Evolutionary conservation across 495 filamentous ascomycete species (phyloP), one percentile per base, ranked within the genome.

Genomic region (Podospora sp.): DNA sequence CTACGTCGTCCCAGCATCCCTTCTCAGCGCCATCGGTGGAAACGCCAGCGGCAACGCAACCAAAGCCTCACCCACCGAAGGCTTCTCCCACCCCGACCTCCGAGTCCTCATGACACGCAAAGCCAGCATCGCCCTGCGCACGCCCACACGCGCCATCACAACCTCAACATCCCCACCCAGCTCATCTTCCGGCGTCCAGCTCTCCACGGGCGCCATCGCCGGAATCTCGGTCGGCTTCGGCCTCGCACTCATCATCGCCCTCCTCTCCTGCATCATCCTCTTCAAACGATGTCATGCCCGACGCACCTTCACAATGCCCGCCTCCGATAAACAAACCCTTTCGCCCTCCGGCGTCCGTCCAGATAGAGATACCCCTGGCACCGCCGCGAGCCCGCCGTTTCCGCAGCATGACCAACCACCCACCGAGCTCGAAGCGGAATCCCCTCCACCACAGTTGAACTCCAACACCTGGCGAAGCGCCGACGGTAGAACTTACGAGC

Each of bases 21-120:
- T 93, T 2, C 79, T 88, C 61, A 80, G 80, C 16, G 79, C 86
- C 22, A 81, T 93, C 27, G 90, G 90, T 14, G 90, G 91, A 12
- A 78, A 80, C 2, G 79, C 77, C 1, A 73, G 69, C 9, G 90
- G 90, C 40, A 88, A 87, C 8, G 91, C 90, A 5, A 91, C 89
- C 18, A 82, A 88, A 58, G 91, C 85, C 0, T 84, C 83, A 0
- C 90, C 90, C 5, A 84, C 83, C 21, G 26, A 36, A 9, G 76
- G 76, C 20, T 76, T 73, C 55, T 35, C 40, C 65, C 68, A 76
- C 65, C 70, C 67, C 9, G 76, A 79, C 56, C 69, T 80, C 4
- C 46, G 58, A 46, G 72, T 69, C 0, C 68, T 72, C 55, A 71
- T 71, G 71, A 75, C 71, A 22, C 73, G 71, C 56, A 72, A 67